Conservation (phyloP, 768 basidiomycete genomes). For the Dioszegia aurantiaca region DNA sequence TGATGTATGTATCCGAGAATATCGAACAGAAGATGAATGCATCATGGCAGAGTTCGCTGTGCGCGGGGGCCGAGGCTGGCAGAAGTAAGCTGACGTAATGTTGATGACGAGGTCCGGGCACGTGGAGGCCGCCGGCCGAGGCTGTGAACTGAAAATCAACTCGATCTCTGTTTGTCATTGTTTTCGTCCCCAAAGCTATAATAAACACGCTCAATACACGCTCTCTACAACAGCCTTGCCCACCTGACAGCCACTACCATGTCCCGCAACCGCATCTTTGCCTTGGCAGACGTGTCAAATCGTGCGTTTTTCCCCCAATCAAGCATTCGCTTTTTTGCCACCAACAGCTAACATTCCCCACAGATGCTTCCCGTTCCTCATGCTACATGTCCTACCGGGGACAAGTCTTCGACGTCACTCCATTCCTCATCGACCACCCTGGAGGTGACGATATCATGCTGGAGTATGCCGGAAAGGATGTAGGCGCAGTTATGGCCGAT, state of each 20-base stretch:
- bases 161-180: neutral
- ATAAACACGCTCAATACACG: neutral
- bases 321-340: neutral
- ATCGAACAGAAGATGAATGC: too few species aligned
- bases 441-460: constrained; percentile 91
- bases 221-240: neutral
- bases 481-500: constrained; percentile 77
- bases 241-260: neutral
- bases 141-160: neutral
- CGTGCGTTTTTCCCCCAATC: constrained; percentile 34
- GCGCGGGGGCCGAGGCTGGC: too few species aligned
- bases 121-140: neutral
- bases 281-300: constrained; percentile 38
- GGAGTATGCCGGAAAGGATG: constrained; percentile 76
- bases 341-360: constrained; percentile 10
- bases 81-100: too few species aligned
- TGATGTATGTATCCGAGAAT: too few species aligned
- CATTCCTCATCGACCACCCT: constrained; percentile 81
- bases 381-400: constrained; percentile 80
- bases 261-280: constrained; percentile 28
- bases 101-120: too few species aligned
- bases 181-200: neutral
- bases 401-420: constrained; percentile 85
- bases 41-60: too few species aligned
- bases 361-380: constrained; percentile 59